Conservation (phyloP, 2,329 filamentous ascomycete genomes). For the Paraphoma sp. region DNA sequence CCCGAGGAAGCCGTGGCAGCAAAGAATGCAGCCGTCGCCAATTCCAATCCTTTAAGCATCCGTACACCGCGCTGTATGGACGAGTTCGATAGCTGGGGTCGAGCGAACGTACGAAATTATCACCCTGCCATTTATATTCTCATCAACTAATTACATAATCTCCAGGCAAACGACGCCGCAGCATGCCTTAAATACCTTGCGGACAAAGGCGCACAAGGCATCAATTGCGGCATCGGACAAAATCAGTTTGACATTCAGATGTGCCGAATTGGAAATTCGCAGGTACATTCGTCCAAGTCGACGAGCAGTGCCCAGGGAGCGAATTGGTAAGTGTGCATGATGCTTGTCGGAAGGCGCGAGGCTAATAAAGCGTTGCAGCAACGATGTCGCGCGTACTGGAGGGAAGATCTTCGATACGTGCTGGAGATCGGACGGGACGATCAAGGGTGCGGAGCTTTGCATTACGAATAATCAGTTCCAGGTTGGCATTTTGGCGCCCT, state of each 20-base stretch:
- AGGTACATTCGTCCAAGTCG: slow-evolving; percentile 1
- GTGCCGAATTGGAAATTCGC: slow-evolving; percentile 4
- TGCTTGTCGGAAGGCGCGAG: not conserved
- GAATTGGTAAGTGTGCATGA: not conserved
- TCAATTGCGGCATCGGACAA: slow-evolving; percentile 1
- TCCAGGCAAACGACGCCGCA: slow-evolving; percentile 5
- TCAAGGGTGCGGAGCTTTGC: not conserved
- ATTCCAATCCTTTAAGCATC: not conserved
- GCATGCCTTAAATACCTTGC: slow-evolving; percentile 1
- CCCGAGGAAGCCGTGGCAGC: not conserved
- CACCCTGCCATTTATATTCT: not conserved
- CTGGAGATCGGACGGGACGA: slow-evolving; percentile 3
- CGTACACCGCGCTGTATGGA: not conserved
- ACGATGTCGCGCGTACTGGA: slow-evolving; percentile 3
- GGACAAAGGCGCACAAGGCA: not conserved
- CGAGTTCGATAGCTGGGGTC: not conserved
- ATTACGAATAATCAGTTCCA: not conserved
- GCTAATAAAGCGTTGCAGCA: not conserved
- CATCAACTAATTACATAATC: not conserved
- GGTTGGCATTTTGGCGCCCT: not conserved
- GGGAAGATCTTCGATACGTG: slow-evolving; percentile 4
- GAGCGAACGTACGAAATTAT: not conserved
- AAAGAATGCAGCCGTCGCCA: not conserved
- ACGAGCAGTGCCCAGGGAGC: not conserved
- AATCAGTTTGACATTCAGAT: not conserved